These are phyloP conservation scores for Erysimum cheiri DNA, from an alignment of 441 rosid species.

Conservation along the genomic window DNA sequence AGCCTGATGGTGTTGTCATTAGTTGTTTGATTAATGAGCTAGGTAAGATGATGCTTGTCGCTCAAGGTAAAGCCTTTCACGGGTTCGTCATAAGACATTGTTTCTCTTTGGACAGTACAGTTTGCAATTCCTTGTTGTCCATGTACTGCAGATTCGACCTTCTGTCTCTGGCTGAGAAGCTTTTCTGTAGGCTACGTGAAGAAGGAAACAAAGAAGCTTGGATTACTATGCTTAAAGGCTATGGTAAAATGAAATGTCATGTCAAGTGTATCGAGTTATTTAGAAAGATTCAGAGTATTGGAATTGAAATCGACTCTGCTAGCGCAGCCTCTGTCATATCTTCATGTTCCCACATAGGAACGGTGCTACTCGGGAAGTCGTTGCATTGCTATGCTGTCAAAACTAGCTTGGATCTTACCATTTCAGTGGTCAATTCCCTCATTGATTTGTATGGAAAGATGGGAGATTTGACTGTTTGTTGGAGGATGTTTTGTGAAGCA, in stretches of 20 bases:
- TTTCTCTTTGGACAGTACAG: conserved; percentile 46
- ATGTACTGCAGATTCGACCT: conserved; percentile 66
- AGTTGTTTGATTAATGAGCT: conserved; percentile 60
- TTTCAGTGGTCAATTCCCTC: conserved; percentile 52
- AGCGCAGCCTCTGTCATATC: conserved; percentile 53
- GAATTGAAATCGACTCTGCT: conserved; percentile 48
- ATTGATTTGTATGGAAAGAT: conserved; percentile 59
- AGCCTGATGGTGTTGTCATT: conserved; percentile 58
- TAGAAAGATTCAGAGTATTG: conserved; percentile 47
- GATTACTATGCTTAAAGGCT: conserved; percentile 57
- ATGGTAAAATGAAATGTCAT: conserved; percentile 50
- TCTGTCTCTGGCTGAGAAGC: conserved; percentile 51
- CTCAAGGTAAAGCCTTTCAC: conserved; percentile 63
- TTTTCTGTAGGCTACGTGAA: conserved; percentile 39
- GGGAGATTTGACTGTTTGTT: conserved; percentile 49
- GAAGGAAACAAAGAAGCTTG: conserved; percentile 46
- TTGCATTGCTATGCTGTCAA: conserved; percentile 56
- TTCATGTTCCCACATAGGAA: conserved; percentile 52
- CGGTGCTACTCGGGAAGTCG: conserved; percentile 48
- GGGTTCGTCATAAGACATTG: conserved; percentile 55
- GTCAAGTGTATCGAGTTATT: conserved; percentile 49
- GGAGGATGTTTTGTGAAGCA: conserved; percentile 49
- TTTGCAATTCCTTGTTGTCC: conserved; percentile 56
- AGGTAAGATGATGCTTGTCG: conserved; percentile 47
- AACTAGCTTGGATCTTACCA: conserved; percentile 36